A percentile compares a stretch with the other conserved stretches of the same genome.
Conservation (phyloP, 176 grass and related monocot genomes). For the Carex myosuroides region DNA sequence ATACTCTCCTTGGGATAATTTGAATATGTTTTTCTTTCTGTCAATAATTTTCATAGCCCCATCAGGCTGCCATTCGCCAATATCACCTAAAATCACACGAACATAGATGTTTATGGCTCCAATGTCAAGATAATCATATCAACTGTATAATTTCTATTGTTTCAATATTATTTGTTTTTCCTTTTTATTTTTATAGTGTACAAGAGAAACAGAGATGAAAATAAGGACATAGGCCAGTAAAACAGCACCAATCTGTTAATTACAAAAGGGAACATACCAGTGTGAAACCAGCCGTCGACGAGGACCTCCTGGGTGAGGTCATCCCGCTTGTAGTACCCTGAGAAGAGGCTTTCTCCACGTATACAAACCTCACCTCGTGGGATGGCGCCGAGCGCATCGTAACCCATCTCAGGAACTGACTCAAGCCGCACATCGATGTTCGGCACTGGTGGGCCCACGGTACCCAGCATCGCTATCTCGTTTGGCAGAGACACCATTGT, state of each 20-base stretch:
- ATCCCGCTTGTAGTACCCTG: conserved; percentile 91
- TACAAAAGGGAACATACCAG: conserved; percentile 32
- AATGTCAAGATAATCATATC: not conserved
- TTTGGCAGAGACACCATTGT: conserved; percentile 75
- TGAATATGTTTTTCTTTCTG: conserved; percentile 98
- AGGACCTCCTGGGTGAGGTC: conserved; percentile 89
- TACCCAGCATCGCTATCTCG: conserved; percentile 85
- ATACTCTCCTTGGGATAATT: conserved; percentile 96
- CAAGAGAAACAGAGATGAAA: not conserved
- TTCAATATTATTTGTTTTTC: not conserved
- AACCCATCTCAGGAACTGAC: conserved; percentile 90
- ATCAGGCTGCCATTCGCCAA: conserved; percentile 92
- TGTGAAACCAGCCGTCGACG: conserved; percentile 88
- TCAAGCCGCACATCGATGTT: conserved; percentile 69
- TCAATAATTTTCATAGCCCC: conserved; percentile 98
- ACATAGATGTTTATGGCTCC: not conserved
- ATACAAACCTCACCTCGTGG: conserved; percentile 92
- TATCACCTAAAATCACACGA: conserved; percentile 45
- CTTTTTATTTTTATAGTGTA: not conserved
- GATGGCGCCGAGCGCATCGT: conserved; percentile 52
- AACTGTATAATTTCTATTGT: not conserved
- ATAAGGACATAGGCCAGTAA: not conserved
- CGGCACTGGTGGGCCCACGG: conserved; percentile 85
- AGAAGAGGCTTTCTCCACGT: conserved; percentile 73
- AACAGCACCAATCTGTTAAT: not conserved